Evolutionary conservation across 1,139 yeast genomes (phyloP).

Genomic region (Kluyveromyces marxianus): DNA sequence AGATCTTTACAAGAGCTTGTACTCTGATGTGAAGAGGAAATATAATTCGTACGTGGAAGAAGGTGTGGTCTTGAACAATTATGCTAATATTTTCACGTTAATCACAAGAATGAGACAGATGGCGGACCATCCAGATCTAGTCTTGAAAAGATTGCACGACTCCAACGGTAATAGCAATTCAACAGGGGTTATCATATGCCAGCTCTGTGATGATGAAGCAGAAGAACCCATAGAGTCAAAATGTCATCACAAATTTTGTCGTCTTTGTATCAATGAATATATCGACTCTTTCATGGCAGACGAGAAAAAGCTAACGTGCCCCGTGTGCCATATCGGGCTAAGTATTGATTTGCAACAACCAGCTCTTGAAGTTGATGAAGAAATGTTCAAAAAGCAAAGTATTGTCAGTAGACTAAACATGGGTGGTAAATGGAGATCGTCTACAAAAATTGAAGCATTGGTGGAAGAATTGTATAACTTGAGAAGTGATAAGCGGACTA

Average conservation of each 20-base stretch:
- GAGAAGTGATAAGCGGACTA: constrained; percentile 79
- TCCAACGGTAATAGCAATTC: constrained; percentile 22
- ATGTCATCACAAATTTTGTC: constrained; percentile 88
- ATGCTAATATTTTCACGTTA: constrained; percentile 91
- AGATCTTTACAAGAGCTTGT: constrained; percentile 80
- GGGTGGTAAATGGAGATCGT: constrained; percentile 79
- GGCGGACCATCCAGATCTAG: constrained; percentile 97
- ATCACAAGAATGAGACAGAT: constrained; percentile 96
- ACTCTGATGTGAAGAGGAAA: constrained; percentile 77
- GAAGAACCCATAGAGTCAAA: constrained; percentile 93
- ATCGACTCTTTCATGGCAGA: constrained; percentile 73
- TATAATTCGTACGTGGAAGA: constrained; percentile 82
- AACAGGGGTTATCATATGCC: constrained; percentile 71
- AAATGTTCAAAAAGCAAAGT: constrained; percentile 62
- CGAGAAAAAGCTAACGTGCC: constrained; percentile 64
- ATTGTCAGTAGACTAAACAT: constrained; percentile 83
- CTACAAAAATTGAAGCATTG: constrained; percentile 92
- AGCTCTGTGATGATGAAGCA: constrained; percentile 93
- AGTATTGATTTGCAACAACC: constrained; percentile 88
- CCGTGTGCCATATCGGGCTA: constrained; percentile 89
- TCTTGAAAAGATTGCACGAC: constrained; percentile 53
- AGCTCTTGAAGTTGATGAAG: constrained; percentile 64
- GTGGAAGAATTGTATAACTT: constrained; percentile 86
- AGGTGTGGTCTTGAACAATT: constrained; percentile 90
- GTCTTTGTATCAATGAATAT: constrained; percentile 86